These are phyloP conservation scores for Neofusicoccum cordaticola DNA, from an alignment of 2,329 filamentous ascomycete species.

Conservation along the genomic window DNA sequence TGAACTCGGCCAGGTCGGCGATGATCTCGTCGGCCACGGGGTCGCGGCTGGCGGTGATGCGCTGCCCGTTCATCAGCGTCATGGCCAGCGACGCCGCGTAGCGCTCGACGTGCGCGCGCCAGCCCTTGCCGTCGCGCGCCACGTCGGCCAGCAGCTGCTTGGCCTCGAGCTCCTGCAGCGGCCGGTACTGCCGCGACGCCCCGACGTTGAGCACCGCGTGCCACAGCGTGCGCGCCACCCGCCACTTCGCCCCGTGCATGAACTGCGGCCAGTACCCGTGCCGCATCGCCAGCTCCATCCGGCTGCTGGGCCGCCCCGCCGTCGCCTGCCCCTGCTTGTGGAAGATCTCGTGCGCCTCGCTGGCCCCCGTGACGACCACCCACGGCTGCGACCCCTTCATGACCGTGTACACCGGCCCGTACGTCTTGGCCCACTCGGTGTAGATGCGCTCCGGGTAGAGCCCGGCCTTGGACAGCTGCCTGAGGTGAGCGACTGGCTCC, in stretches of 20 bases:
- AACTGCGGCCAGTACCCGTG: not conserved
- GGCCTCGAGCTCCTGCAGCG: constrained; percentile 16
- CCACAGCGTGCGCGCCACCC: constrained; percentile 15
- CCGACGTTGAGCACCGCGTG: constrained; percentile 12
- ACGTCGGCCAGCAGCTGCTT: constrained; percentile 4
- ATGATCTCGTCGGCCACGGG: constrained; percentile 19
- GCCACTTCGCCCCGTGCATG: constrained; percentile 5
- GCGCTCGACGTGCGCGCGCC: not conserved
- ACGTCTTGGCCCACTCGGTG: constrained; percentile 52
- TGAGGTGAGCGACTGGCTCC: constrained; percentile 23
- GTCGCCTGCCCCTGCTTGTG: not conserved
- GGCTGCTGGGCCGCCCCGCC: not conserved
- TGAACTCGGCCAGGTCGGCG: not conserved
- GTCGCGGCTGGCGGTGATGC: not conserved
- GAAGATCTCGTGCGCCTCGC: not conserved
- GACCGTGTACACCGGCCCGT: constrained; percentile 52
- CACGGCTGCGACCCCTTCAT: constrained; percentile 42
- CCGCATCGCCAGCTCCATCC: not conserved
- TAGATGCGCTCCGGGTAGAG: constrained; percentile 46
- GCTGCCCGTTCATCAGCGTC: constrained; percentile 9
- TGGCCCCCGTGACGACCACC: not conserved
- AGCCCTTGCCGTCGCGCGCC: not conserved
- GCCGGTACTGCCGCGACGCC: constrained; percentile 12
- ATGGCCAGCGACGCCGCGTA: not conserved
- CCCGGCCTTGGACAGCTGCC: constrained; percentile 33